Evolutionary conservation across 805 yeast genomes (phyloP).

Genomic region (Crinitomyces ghanaensis): DNA sequence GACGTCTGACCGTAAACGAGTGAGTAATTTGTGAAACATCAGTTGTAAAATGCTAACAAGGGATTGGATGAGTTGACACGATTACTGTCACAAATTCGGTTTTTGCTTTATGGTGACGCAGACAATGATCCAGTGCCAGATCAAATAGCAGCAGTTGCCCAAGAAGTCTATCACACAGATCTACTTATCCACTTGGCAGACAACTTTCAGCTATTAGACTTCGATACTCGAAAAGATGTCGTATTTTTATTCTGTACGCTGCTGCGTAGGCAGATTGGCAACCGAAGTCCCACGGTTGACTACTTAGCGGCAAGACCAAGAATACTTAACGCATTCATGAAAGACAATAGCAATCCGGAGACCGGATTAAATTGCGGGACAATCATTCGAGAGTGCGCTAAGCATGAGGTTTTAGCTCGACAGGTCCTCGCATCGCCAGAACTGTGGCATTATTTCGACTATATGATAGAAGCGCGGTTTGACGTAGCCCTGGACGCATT

Average conservation of each 20-base stretch:
- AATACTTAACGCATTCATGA: conserved; percentile 48
- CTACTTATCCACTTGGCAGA: conserved; percentile 49
- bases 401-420: conserved; percentile 57
- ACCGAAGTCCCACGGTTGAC: conserved; percentile 77
- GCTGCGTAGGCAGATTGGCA: conserved; percentile 66
- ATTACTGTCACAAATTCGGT: conserved; percentile 50
- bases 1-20: conserved; percentile 31
- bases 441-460: conserved; percentile 76
- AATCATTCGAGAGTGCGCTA: conserved; percentile 75
- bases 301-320: conserved; percentile 59
- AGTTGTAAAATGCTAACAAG: conserved; percentile 18
- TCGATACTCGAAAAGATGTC: conserved; percentile 84
- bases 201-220: conserved; percentile 59
- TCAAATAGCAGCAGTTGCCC: conserved; percentile 62
- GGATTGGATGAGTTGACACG: conserved; percentile 66
- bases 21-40: conserved; percentile 16
- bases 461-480: conserved; percentile 64
- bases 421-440: conserved; percentile 46
- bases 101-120: conserved; percentile 59
- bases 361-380: conserved; percentile 63
- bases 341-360: conserved; percentile 65
- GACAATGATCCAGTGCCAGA: conserved; percentile 45
- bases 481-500: conserved; percentile 88
- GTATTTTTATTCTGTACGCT: conserved; percentile 60
- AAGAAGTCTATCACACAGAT: conserved; percentile 66